Evolutionary conservation across 2,329 filamentous ascomycete genomes (phyloP).

Genomic region (Tolypocladium inflatum): DNA sequence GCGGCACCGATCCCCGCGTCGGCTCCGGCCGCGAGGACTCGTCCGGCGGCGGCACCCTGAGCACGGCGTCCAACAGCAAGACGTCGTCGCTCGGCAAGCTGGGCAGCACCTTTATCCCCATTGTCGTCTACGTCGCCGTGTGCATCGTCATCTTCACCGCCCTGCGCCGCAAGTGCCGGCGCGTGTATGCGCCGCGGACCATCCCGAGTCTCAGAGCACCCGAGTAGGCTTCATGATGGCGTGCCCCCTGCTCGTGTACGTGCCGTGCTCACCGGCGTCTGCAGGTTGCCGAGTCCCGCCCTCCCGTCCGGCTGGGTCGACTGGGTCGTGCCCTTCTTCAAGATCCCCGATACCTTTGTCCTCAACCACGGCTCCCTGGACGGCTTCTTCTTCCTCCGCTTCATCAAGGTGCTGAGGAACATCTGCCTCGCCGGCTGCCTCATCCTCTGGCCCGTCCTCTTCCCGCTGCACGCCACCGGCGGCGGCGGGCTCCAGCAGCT

Average conservation of each 20-base stretch:
- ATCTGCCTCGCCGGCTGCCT: conserved; percentile 76
- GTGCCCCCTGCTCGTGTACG: no score
- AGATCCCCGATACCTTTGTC: conserved; percentile 64
- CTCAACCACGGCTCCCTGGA: conserved; percentile 89
- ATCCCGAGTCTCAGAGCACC: conserved; percentile 37
- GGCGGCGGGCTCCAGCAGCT: conserved; percentile 56
- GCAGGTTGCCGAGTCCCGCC: neutral
- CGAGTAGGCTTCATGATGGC: conserved; percentile 16
- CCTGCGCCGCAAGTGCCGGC: conserved; percentile 34
- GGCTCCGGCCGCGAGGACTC: conserved; percentile 25
- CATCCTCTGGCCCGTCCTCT: conserved; percentile 81
- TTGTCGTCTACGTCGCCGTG: conserved; percentile 38
- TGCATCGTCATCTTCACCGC: conserved; percentile 41
- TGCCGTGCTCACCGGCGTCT: neutral
- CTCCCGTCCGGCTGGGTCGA: conserved; percentile 51
- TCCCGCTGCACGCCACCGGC: conserved; percentile 80
- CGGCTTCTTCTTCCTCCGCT: conserved; percentile 83
- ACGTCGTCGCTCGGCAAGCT: conserved; percentile 25
- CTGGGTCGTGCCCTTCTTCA: conserved; percentile 60
- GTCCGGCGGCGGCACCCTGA: conserved; percentile 22
- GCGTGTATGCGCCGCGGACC: conserved; percentile 47
- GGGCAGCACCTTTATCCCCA: conserved; percentile 44
- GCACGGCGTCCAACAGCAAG: conserved; percentile 19
- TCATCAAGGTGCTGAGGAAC: conserved; percentile 56
- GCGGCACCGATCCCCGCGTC: conserved; percentile 18